phyloP scores from a whole-genome alignment of 495 filamentous ascomycete species.

The Bacidia rubella region DNA sequence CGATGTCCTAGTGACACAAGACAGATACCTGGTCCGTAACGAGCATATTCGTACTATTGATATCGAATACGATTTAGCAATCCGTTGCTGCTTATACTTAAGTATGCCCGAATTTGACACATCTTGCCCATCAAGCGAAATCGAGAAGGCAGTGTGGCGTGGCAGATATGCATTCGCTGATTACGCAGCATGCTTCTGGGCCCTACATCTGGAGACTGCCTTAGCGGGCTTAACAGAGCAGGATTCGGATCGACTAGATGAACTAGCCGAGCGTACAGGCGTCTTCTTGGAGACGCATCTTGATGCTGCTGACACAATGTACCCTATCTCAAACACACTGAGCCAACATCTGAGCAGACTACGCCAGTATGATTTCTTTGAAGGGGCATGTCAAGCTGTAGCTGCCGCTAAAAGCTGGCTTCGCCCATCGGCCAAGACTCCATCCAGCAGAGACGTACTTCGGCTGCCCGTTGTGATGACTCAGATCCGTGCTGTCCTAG shows the following conservation, averaged over 20 bases:
- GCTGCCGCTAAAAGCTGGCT: background rate
- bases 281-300: background rate
- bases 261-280: background rate
- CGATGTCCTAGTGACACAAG: background rate
- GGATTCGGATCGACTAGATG: background rate
- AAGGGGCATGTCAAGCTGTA: background rate
- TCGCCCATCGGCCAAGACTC: background rate
- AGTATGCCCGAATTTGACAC: background rate
- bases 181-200: background rate
- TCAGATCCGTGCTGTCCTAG: background rate
- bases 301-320: background rate
- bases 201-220: background rate
- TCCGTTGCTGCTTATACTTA: background rate
- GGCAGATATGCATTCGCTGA: background rate
- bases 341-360: background rate
- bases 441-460: background rate
- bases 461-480: background rate
- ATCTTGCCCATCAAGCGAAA: background rate
- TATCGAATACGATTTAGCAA: background rate
- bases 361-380: background rate
- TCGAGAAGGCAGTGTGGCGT: background rate
- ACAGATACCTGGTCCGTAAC: background rate
- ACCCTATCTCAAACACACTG: background rate
- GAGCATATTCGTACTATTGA: background rate
- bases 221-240: background rate